A percentile compares a stretch with the other conserved stretches of the same genome.
Conservation (phyloP, 2,329 filamentous ascomycete species). For the Aspergillus sp. region DNA sequence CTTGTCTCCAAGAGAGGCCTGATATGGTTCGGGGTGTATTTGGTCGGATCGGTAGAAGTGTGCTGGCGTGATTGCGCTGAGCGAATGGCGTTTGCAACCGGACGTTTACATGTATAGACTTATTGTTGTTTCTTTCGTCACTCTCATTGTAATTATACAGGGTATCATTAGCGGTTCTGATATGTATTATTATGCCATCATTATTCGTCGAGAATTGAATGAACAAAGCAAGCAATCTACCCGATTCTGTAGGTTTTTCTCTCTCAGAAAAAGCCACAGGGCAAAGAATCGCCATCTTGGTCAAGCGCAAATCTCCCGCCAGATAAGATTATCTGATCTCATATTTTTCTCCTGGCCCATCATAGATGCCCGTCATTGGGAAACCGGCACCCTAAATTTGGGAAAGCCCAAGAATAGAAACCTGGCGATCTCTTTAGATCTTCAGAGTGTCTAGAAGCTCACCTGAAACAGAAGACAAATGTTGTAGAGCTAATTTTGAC, state of each 20-base stretch:
- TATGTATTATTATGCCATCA: not conserved
- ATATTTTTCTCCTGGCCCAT: not conserved
- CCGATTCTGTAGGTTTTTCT: not conserved
- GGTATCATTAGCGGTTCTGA: not conserved
- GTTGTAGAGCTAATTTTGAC: no score
- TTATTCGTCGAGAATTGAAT: not conserved
- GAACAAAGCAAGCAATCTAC: not conserved
- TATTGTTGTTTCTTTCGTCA: conserved; percentile 1
- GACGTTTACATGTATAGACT: not conserved
- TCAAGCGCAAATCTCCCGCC: not conserved
- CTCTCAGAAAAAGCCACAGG: not conserved
- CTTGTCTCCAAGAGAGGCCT: conserved; percentile 64
- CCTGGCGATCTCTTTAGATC: not conserved
- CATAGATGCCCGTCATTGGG: not conserved
- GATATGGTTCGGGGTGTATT: conserved; percentile 67
- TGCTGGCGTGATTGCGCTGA: conserved; percentile 26
- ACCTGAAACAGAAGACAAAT: no score
- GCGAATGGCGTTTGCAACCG: not conserved
- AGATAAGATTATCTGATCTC: not conserved
- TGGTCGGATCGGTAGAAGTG: conserved; percentile 53
- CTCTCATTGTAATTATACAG: not conserved
- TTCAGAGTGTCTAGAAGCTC: no score
- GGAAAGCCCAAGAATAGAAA: not conserved
- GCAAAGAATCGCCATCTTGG: not conserved
- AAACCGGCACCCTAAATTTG: not conserved